phyloP scores from a whole-genome alignment of 306 rosid species.

The Purshia tridentata region DNA sequence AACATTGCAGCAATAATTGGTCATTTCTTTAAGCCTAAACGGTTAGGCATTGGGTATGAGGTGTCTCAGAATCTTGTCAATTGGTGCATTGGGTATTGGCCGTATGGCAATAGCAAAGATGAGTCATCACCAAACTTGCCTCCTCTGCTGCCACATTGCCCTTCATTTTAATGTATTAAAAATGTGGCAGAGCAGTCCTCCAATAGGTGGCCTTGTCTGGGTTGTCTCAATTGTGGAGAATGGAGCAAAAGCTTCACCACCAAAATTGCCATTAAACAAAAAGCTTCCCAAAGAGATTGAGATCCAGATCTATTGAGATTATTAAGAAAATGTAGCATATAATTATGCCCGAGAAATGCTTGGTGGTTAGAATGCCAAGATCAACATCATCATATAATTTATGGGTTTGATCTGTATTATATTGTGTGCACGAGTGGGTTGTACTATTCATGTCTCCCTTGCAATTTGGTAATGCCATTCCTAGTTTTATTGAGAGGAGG shows the following conservation, averaged over 20 bases:
- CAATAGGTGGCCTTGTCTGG: constrained; percentile 17
- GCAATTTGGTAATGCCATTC: background rate
- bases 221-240: constrained; percentile 19
- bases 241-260: constrained; percentile 14
- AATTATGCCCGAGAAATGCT: background rate
- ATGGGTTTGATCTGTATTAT: background rate
- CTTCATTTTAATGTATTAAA: constrained; percentile 15
- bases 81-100: constrained; percentile 19
- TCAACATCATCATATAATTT: constrained; percentile 2
- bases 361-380: constrained; percentile 32
- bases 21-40: constrained; percentile 14
- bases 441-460: constrained; percentile 16
- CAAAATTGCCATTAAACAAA: background rate
- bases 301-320: constrained; percentile 33
- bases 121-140: constrained; percentile 36
- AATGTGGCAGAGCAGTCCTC: constrained; percentile 16
- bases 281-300: background rate
- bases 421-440: constrained; percentile 39
- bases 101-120: constrained; percentile 24
- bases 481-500: background rate
- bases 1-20: constrained; percentile 32
- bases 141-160: constrained; percentile 42
- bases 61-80: constrained; percentile 32
- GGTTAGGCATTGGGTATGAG: background rate
- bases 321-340: background rate